These are phyloP conservation scores for Backusella sp. DNA, from an alignment of 192 early-diverging fungal genomes.

Conservation along the genomic window DNA sequence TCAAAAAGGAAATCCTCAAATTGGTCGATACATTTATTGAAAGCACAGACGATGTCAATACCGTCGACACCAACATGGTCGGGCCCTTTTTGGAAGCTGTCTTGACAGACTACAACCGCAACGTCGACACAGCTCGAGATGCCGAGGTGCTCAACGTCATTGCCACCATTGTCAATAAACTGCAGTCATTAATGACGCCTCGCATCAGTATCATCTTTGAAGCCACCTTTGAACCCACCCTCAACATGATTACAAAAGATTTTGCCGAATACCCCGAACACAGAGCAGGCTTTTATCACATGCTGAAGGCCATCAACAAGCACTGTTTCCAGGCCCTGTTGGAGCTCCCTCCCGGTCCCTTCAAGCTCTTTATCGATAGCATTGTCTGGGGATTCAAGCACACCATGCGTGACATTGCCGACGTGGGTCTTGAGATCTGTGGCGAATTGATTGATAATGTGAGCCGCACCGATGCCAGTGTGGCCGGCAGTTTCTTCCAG, in stretches of 20 bases:
- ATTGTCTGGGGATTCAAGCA: slow-evolving; percentile 99
- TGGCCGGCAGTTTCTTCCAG: slow-evolving; percentile 89
- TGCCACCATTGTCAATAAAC: slow-evolving; percentile 78
- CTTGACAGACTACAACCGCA: slow-evolving; percentile 83
- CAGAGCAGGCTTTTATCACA: slow-evolving; percentile 90
- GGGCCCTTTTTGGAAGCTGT: slow-evolving; percentile 90
- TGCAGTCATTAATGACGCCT: slow-evolving; percentile 81
- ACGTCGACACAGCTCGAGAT: slow-evolving; percentile 88
- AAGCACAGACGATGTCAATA: slow-evolving; percentile 81
- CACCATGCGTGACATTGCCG: slow-evolving; percentile 96
- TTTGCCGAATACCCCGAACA: slow-evolving; percentile 98
- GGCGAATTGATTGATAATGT: slow-evolving; percentile 90
- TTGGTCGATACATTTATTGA: slow-evolving; percentile 92
- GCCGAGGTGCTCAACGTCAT: slow-evolving; percentile 94
- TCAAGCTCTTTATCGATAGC: slow-evolving; percentile 92
- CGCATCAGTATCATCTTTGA: slow-evolving; percentile 86
- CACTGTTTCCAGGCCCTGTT: slow-evolving; percentile 92
- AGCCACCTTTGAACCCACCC: slow-evolving; percentile 92
- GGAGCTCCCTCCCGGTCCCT: slow-evolving; percentile 77
- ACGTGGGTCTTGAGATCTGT: slow-evolving; percentile 84
- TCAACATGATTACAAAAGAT: slow-evolving; percentile 99
- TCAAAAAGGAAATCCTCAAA: slow-evolving; percentile 95
- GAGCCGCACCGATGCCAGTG: slow-evolving; percentile 62
- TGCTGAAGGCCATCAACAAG: slow-evolving; percentile 88
- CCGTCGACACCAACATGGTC: slow-evolving; percentile 83